Percentiles rank a stretch among this genome's conserved stretches.
Conservation (phyloP, 139 green algal genomes). For the Coelastrella sp. region DNA sequence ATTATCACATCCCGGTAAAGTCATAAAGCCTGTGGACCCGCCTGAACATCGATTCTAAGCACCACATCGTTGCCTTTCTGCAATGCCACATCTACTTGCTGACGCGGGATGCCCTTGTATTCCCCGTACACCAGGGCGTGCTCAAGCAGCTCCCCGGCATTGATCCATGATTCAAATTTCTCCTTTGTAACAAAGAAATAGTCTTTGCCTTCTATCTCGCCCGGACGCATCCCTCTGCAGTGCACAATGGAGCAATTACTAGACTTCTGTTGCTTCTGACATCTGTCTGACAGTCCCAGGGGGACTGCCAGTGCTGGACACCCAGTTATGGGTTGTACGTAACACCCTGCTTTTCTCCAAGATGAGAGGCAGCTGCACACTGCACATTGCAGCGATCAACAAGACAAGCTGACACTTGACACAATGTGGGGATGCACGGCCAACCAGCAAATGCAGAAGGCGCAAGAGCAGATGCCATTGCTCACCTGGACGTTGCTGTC, state of each 20-base stretch:
- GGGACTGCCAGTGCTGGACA: too few species aligned
- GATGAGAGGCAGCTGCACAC: too few species aligned
- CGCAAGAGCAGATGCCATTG: neutral
- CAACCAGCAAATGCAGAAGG: too few species aligned
- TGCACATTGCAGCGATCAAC: too few species aligned
- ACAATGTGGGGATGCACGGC: too few species aligned
- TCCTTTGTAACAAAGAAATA: conserved; percentile 93
- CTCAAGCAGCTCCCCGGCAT: conserved; percentile 86
- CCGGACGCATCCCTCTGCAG: conserved; percentile 72
- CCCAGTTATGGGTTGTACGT: too few species aligned
- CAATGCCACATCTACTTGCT: conserved; percentile 82
- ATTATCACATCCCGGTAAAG: too few species aligned
- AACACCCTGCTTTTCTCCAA: too few species aligned
- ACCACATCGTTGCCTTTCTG: conserved; percentile 87
- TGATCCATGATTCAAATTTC: conserved; percentile 92
- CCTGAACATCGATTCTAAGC: conserved; percentile 73
- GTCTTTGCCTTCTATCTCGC: conserved; percentile 91
- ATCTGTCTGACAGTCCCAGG: neutral
- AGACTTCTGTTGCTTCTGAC: neutral
- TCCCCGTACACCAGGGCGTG: conserved; percentile 97
- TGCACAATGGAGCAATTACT: neutral
- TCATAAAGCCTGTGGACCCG: neutral
- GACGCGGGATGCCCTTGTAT: conserved; percentile 94
- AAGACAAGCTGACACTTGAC: too few species aligned
- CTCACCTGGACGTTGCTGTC: conserved; percentile 90